Evolutionary conservation across 345 rosid genomes (phyloP), one percentile per base, ranked within the genome.

Genomic region (Lumnitzera littorea): DNA sequence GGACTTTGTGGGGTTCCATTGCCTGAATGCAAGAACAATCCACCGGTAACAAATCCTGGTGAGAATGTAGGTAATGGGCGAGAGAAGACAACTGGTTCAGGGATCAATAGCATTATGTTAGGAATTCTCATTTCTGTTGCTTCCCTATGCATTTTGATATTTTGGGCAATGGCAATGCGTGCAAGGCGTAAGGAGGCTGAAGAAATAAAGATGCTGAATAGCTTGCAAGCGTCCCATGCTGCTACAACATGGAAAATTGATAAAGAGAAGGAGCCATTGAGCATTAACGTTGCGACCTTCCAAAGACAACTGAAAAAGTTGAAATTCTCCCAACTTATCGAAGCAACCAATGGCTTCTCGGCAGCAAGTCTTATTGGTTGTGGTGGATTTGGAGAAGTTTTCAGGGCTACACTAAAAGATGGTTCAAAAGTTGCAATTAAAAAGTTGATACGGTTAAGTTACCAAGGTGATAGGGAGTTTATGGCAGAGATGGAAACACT

Each of bases 191-290:
- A 70, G 76, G 96, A 87, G 57, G 94, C 85, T 3, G 89, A 85
- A 57, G 91, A 87, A 47, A 85, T 80, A 2, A 92, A 87, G 82
- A 87, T 92, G 90, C 91, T 92, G 41, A 80, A 73, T 11, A 92
- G 96, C 65, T 64, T 92, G 75, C 96, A 92, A 54, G 95, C 94
- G 11, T 72, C 81, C 12, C 80, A 85, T 27, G 91, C 96, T 0
- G 95, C 97, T 7, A 92, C 97, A 0, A 92, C 97, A 0, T 92
- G 98, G 98, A 92, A 89, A 80, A 89, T 92, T 48, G 98, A 92
- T 62, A 92, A 92, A 67, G 97, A 92, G 60, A 12, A 36, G 25
- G 60, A 46, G 23, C 60, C 15, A 48, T 36, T 50, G 63, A 53
- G 31, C 23, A 52, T 53, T 53, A 48, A 13, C 53, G 50, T 36